phyloP scores from a whole-genome alignment of 306 rosid genomes.

The Citrullus amarus region DNA sequence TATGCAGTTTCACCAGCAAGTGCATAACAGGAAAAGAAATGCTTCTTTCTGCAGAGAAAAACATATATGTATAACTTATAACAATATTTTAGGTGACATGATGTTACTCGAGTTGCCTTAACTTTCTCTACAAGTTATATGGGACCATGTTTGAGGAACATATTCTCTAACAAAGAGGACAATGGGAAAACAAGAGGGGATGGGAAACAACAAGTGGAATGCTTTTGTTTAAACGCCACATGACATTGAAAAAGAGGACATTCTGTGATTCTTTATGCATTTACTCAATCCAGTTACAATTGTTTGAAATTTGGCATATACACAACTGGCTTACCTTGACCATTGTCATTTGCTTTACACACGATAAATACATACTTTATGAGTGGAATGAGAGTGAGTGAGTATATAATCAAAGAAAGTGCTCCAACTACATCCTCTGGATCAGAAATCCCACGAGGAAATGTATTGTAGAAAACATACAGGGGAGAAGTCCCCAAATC shows the following conservation, averaged over 20 bases:
- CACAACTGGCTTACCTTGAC: slow-evolving; percentile 69
- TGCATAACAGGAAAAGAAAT: background rate
- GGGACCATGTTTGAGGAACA: background rate
- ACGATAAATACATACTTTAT: slow-evolving; percentile 84
- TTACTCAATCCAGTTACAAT: background rate
- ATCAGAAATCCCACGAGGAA: slow-evolving; percentile 58
- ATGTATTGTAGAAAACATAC: slow-evolving; percentile 90
- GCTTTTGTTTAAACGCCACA: background rate
- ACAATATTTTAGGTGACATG: background rate
- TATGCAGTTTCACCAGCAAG: background rate
- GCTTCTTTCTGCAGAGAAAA: background rate
- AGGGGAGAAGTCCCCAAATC: slow-evolving; percentile 98
- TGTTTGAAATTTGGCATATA: background rate
- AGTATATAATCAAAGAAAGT: slow-evolving; percentile 89
- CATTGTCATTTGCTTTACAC: slow-evolving; percentile 88
- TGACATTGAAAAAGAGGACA: background rate
- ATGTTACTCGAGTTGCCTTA: background rate
- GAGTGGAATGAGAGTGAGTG: slow-evolving; percentile 91
- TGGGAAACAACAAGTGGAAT: background rate
- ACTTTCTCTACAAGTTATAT: background rate
- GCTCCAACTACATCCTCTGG: slow-evolving; percentile 86
- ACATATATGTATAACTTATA: background rate
- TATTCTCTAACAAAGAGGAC: background rate
- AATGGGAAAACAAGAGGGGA: background rate
- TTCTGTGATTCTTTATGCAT: background rate